These are phyloP conservation scores for Hordeum pubiflorum DNA, from an alignment of 202 grass and related monocot species.

Conservation along the genomic window DNA sequence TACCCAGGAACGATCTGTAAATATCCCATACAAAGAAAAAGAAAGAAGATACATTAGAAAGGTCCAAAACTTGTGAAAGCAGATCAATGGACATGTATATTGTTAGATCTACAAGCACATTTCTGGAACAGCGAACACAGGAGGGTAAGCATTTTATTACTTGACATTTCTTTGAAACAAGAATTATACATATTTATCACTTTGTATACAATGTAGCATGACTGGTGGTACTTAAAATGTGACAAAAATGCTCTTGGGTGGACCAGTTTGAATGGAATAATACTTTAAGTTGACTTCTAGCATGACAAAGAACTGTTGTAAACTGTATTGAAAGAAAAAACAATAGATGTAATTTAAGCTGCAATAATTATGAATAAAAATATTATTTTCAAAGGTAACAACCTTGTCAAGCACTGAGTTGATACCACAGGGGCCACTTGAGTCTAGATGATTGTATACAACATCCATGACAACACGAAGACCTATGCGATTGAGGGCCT, in stretches of 20 bases:
- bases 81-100: neutral
- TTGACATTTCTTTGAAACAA: constrained; percentile 2
- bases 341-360: neutral
- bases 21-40: neutral
- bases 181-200: constrained; percentile 5
- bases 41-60: neutral
- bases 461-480: constrained; percentile 85
- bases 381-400: neutral
- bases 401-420: constrained; percentile 89
- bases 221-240: neutral
- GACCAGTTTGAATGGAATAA: constrained; percentile 6
- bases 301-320: neutral
- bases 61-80: neutral
- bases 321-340: constrained; percentile 16
- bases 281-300: neutral
- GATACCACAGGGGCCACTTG: constrained; percentile 58
- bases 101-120: neutral
- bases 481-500: constrained; percentile 69
- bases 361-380: neutral
- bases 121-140: neutral
- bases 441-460: constrained; percentile 89
- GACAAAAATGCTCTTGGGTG: neutral
- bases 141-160: neutral
- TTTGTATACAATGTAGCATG: neutral
- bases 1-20: constrained; percentile 87